phyloP scores from a whole-genome alignment of 306 rosid species.

The Cicer yamashitae region DNA sequence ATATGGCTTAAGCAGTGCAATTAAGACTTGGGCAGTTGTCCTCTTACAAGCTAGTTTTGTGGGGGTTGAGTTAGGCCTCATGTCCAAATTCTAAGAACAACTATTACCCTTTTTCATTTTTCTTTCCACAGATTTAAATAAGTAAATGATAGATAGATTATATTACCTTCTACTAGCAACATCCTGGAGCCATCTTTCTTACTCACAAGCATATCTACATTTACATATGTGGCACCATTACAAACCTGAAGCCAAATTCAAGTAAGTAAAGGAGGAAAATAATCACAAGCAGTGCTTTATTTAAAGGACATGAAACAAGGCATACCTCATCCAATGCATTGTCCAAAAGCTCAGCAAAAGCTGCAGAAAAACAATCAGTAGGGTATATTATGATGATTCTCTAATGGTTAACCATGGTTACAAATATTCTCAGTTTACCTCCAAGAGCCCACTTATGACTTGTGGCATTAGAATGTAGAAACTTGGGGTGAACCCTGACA shows the following conservation, averaged over 20 bases:
- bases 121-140: slow-evolving; percentile 7
- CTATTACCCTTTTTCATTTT: slow-evolving; percentile 5
- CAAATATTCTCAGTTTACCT: slow-evolving; percentile 57
- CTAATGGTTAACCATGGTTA: slow-evolving; percentile 26
- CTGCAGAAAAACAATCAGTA: slow-evolving; percentile 58
- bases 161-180: slow-evolving; percentile 83
- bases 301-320: background rate
- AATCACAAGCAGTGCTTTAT: slow-evolving; percentile 1
- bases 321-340: slow-evolving; percentile 93
- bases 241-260: slow-evolving; percentile 67
- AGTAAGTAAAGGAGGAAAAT: slow-evolving; percentile 37
- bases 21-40: too few species aligned
- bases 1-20: background rate
- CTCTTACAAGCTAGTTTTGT: background rate
- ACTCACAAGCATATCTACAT: slow-evolving; percentile 74
- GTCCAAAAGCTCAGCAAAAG: slow-evolving; percentile 97
- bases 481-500: slow-evolving; percentile 95
- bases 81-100: background rate
- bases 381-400: slow-evolving; percentile 20
- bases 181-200: slow-evolving; percentile 75
- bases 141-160: slow-evolving; percentile 11
- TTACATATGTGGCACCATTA: slow-evolving; percentile 87
- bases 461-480: slow-evolving; percentile 97
- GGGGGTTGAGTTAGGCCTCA: background rate
- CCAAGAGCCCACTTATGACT: slow-evolving; percentile 99